phyloP scores from a whole-genome alignment of 2,329 filamentous ascomycete species.

The Xylaria sp. region DNA sequence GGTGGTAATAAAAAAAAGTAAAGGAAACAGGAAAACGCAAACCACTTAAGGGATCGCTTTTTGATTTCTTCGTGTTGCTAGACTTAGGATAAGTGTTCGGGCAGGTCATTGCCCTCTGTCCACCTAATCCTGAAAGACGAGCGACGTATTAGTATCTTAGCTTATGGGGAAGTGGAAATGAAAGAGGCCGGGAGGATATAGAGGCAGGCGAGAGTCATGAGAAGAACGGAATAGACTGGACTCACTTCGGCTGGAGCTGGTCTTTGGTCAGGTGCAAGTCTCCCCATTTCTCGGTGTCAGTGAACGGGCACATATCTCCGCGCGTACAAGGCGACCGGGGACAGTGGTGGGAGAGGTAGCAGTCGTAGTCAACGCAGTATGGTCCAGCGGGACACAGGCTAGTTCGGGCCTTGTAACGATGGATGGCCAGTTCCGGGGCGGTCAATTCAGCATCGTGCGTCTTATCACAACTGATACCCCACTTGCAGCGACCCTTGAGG shows the following conservation, averaged over 20 bases:
- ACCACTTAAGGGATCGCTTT: slow-evolving; percentile 11
- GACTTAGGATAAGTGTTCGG: slow-evolving; percentile 63
- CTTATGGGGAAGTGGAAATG: neutral
- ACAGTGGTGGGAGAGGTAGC: slow-evolving; percentile 41
- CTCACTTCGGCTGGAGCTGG: slow-evolving; percentile 35
- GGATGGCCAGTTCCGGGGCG: slow-evolving; percentile 37
- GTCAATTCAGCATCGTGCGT: slow-evolving; percentile 38
- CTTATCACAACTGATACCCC: slow-evolving; percentile 36
- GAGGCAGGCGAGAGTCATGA: neutral
- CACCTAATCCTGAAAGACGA: slow-evolving; percentile 31
- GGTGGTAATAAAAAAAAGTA: slow-evolving; percentile 11
- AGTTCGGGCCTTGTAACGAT: slow-evolving; percentile 41
- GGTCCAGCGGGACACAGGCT: slow-evolving; percentile 38
- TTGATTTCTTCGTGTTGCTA: neutral
- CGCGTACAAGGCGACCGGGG: slow-evolving; percentile 33
- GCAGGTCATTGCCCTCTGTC: slow-evolving; percentile 39
- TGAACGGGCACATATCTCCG: slow-evolving; percentile 34
- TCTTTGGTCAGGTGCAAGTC: slow-evolving; percentile 38
- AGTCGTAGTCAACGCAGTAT: slow-evolving; percentile 38
- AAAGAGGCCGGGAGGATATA: too few species aligned
- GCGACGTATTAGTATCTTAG: slow-evolving; percentile 15
- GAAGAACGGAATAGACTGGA: neutral
- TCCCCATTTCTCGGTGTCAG: slow-evolving; percentile 33
- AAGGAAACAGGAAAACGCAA: slow-evolving; percentile 10
- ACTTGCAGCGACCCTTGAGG: slow-evolving; percentile 37